Conservation (phyloP, 805 yeast species). For the Kodamaea laetipori region DNA sequence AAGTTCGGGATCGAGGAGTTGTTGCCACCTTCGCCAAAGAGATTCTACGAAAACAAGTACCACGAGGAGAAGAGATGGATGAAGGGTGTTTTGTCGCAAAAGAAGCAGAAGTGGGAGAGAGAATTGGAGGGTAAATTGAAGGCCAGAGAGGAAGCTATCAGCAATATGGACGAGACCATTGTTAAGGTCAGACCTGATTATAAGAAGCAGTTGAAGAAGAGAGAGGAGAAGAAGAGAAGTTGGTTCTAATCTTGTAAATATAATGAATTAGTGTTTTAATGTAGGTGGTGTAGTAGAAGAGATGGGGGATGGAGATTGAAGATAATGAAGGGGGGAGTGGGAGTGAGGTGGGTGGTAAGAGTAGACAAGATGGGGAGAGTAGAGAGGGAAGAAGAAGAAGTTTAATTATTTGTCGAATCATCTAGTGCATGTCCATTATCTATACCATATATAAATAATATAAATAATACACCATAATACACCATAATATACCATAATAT, state of each 20-base stretch:
- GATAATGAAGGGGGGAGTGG: too few relatives aligned
- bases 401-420: too few relatives aligned
- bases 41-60: conserved; percentile 79
- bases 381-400: too few relatives aligned
- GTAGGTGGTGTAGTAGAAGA: neutral
- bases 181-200: conserved; percentile 57
- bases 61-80: conserved; percentile 59
- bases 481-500: too few relatives aligned
- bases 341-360: too few relatives aligned
- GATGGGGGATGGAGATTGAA: too few relatives aligned
- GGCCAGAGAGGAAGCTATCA: conserved; percentile 66
- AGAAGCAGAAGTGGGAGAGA: conserved; percentile 82
- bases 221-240: conserved; percentile 35
- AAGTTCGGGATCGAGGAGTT: conserved; percentile 78
- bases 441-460: too few relatives aligned
- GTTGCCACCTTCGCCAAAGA: conserved; percentile 69
- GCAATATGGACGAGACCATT: conserved; percentile 64
- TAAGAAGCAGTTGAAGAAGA: conserved; percentile 42
- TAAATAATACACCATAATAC: too few relatives aligned
- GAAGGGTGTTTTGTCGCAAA: conserved; percentile 76
- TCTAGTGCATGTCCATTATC: too few relatives aligned
- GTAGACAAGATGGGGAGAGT: too few relatives aligned
- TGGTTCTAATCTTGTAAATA: conserved; percentile 28
- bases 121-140: conserved; percentile 57
- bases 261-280: neutral